phyloP scores from a whole-genome alignment of 2,329 filamentous ascomycete genomes.

The Ophiocordyceps sinensis region DNA sequence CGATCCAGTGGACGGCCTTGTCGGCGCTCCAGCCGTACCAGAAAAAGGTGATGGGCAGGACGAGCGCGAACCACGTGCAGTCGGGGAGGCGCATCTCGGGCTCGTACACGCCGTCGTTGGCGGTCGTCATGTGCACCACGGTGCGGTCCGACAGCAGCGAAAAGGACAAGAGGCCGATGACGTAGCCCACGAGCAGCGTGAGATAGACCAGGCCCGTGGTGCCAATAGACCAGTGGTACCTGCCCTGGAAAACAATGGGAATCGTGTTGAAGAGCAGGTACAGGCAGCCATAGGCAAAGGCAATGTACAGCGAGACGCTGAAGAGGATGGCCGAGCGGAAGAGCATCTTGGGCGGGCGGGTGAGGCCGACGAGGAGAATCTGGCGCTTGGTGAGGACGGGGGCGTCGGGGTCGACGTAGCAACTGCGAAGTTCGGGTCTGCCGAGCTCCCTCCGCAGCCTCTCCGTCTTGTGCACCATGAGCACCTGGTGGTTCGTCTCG shows the following conservation, averaged over 20 bases:
- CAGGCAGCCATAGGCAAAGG: conserved; percentile 35
- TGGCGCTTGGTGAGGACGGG: conserved; percentile 9
- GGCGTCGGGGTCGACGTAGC: conserved; percentile 24
- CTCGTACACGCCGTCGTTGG: conserved; percentile 22
- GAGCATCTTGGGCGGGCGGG: conserved; percentile 37
- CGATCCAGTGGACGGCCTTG: conserved; percentile 16
- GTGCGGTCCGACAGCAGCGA: conserved; percentile 27
- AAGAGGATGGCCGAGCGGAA: conserved; percentile 32
- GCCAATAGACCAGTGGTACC: conserved; percentile 31
- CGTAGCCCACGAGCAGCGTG: conserved; percentile 27
- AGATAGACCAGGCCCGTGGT: conserved; percentile 35
- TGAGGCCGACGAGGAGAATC: conserved; percentile 30
- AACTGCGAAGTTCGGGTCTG: conserved; percentile 26
- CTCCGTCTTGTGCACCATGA: conserved; percentile 33
- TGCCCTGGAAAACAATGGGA: conserved; percentile 30
- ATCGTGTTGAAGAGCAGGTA: conserved; percentile 41
- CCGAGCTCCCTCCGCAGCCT: conserved; percentile 28
- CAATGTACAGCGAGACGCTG: conserved; percentile 31
- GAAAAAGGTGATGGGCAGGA: conserved; percentile 19
- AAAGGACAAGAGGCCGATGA: conserved; percentile 24
- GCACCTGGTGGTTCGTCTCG: conserved; percentile 25
- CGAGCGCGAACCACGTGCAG: conserved; percentile 16
- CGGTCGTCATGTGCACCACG: conserved; percentile 29
- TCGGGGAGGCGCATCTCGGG: conserved; percentile 20
- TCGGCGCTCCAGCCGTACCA: conserved; percentile 20